Percentiles rank a stretch among this genome's conserved stretches.
Conservation (phyloP, 2,329 filamentous ascomycete genomes). For the Fusarium drepaniforme region DNA sequence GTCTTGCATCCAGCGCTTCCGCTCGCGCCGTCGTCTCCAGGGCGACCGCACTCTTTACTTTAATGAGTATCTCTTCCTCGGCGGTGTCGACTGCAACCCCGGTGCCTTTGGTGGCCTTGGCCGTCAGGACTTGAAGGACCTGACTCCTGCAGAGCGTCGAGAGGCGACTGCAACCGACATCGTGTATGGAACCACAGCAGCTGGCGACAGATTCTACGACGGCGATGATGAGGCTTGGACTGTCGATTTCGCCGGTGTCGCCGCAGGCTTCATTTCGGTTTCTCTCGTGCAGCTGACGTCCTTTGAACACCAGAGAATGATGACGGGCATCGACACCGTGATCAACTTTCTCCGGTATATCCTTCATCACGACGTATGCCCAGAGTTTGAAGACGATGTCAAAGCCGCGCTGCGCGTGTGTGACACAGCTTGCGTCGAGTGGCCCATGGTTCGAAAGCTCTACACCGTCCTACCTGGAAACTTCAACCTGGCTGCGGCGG, state of each 20-base stretch:
- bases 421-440: slow-evolving; percentile 73
- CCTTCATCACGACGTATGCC: slow-evolving; percentile 85
- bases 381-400: slow-evolving; percentile 80
- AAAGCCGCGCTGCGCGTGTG: slow-evolving; percentile 75
- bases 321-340: slow-evolving; percentile 74
- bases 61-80: slow-evolving; percentile 83
- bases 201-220: slow-evolving; percentile 61
- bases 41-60: slow-evolving; percentile 74
- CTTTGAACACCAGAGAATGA: slow-evolving; percentile 66
- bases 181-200: slow-evolving; percentile 61
- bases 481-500: slow-evolving; percentile 83
- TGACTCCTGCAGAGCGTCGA: slow-evolving; percentile 73
- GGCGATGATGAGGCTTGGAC: slow-evolving; percentile 70
- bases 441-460: slow-evolving; percentile 69
- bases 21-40: slow-evolving; percentile 80
- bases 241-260: slow-evolving; percentile 85
- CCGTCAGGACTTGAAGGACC: slow-evolving; percentile 62
- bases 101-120: slow-evolving; percentile 72
- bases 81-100: slow-evolving; percentile 76
- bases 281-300: slow-evolving; percentile 66
- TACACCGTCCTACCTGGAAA: slow-evolving; percentile 73
- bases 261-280: slow-evolving; percentile 81
- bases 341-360: slow-evolving; percentile 92
- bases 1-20: slow-evolving; percentile 85
- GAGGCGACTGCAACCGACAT: slow-evolving; percentile 73